phyloP scores from a whole-genome alignment of 345 rosid genomes.

The Cardamine resedifolia region DNA sequence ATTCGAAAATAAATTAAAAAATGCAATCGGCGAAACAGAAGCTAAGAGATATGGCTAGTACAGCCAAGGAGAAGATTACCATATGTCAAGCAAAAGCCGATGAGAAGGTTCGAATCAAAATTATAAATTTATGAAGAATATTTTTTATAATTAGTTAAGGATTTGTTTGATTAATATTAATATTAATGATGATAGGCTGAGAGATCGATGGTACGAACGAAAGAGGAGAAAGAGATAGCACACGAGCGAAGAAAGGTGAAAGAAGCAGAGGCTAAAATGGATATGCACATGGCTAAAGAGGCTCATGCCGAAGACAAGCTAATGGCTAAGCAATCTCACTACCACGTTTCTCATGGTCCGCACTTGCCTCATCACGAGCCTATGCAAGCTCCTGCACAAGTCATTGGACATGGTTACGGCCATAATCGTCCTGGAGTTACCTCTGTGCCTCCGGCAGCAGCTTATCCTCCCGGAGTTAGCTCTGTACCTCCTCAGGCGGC shows the following conservation, averaged over 20 bases:
- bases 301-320: constrained; percentile 47
- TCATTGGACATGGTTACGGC: constrained; percentile 23
- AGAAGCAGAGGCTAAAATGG: constrained; percentile 70
- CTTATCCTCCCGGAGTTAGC: constrained; percentile 1
- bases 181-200: constrained; percentile 30
- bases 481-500: constrained; percentile 2
- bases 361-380: not conserved
- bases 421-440: not conserved
- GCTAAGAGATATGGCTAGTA: constrained; percentile 58
- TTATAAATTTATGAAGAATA: not conserved
- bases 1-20: not conserved
- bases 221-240: constrained; percentile 59
- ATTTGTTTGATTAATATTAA: not conserved
- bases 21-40: constrained; percentile 65
- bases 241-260: constrained; percentile 54
- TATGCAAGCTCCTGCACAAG: constrained; percentile 4
- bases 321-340: constrained; percentile 34
- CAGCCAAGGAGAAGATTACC: constrained; percentile 55
- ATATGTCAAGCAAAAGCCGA: constrained; percentile 53
- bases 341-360: constrained; percentile 21
- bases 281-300: constrained; percentile 66
- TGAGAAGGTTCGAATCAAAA: constrained; percentile 44
- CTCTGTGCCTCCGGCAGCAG: not conserved
- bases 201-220: constrained; percentile 45
- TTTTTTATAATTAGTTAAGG: not conserved